Conservation (phyloP, 306 rosid species). For the Trifolium dubium region DNA sequence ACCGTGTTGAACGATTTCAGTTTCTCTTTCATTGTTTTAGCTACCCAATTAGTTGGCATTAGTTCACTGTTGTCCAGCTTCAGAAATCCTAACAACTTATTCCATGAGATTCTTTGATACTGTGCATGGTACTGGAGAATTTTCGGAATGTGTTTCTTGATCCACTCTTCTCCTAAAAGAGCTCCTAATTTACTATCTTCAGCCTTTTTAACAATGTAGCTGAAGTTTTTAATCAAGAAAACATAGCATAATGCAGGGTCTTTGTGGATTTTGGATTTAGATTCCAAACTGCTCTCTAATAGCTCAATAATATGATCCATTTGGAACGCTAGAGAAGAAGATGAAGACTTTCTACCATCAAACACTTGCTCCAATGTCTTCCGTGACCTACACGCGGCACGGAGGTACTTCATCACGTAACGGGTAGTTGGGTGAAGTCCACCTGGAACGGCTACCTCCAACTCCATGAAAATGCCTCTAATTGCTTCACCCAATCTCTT, state of each 20-base stretch:
- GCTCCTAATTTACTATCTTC: conserved; percentile 56
- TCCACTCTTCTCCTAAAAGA: conserved; percentile 64
- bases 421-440: conserved; percentile 84
- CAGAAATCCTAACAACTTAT: conserved; percentile 59
- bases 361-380: conserved; percentile 74
- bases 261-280: conserved; percentile 62
- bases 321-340: conserved; percentile 68
- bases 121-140: conserved; percentile 64
- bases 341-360: too few relatives aligned
- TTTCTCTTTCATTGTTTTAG: conserved; percentile 75
- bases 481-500: conserved; percentile 57
- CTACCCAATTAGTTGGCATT: conserved; percentile 50
- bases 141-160: conserved; percentile 64
- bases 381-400: conserved; percentile 67
- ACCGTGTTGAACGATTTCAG: conserved; percentile 61
- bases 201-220: conserved; percentile 59
- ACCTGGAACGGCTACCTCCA: too few relatives aligned
- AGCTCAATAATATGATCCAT: conserved; percentile 71
- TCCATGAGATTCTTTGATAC: conserved; percentile 90
- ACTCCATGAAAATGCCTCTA: not conserved
- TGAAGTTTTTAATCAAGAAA: conserved; percentile 70
- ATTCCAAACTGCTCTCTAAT: conserved; percentile 55
- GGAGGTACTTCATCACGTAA: conserved; percentile 91
- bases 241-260: conserved; percentile 59
- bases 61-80: conserved; percentile 65